phyloP scores from a whole-genome alignment of 73 alveolate genomes.

The Paramecium octaurelia region DNA sequence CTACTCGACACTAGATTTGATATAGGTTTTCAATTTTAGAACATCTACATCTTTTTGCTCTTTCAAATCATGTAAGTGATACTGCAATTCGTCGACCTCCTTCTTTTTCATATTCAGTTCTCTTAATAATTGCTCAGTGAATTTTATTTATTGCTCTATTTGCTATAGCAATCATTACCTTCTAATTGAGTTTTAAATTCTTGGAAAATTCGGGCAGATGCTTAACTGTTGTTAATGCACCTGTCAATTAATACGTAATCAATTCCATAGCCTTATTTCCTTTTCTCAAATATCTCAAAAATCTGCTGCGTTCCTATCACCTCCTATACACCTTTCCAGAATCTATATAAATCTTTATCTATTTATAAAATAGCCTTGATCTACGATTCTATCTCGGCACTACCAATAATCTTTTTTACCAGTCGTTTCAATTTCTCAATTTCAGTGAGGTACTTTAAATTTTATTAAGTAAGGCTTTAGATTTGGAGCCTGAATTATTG shows the following conservation, averaged over 20 bases:
- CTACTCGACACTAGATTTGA: neutral
- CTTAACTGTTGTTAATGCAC: neutral
- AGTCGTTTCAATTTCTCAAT: neutral
- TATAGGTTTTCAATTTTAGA: neutral
- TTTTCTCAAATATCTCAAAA: slow-evolving; percentile 4
- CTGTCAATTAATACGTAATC: neutral
- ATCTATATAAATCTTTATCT: slow-evolving; percentile 16
- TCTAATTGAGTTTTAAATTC: neutral
- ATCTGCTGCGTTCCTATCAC: neutral
- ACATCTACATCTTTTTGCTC: neutral
- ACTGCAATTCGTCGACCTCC: neutral
- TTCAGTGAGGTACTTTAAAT: neutral
- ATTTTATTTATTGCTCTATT: neutral
- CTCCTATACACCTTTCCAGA: slow-evolving; percentile 1
- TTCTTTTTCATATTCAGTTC: neutral
- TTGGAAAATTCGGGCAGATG: neutral
- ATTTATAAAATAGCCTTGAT: neutral
- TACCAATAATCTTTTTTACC: neutral
- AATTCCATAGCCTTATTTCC: slow-evolving; percentile 13
- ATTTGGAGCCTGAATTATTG: neutral
- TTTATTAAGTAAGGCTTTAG: neutral
- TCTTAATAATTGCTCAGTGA: neutral
- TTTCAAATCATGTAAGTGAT: neutral
- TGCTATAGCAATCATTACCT: neutral
- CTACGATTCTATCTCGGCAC: neutral